These are phyloP conservation scores for Ceratobasidium sp. DNA, from an alignment of 1,284 basidiomycete species.

Conservation along the genomic window DNA sequence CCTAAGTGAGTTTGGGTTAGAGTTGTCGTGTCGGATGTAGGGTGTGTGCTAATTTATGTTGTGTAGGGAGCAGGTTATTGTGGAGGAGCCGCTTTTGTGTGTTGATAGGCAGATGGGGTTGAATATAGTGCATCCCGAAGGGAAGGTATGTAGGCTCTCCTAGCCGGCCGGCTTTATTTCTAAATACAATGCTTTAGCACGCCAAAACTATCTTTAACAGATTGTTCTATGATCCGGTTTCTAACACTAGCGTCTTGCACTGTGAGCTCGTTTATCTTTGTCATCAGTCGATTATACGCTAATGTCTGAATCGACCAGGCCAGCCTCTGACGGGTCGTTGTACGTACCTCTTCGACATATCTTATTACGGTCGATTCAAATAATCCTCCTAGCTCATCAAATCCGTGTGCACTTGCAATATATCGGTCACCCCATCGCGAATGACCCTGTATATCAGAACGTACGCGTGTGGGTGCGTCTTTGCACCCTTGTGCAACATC, in stretches of 20 bases:
- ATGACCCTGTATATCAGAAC: constrained; percentile 90
- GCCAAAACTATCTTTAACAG: constrained; percentile 93
- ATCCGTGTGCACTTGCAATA: constrained; percentile 97
- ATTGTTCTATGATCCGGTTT: constrained; percentile 85
- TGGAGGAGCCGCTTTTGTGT: constrained; percentile 90
- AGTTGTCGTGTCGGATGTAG: neutral
- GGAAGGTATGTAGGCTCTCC: constrained; percentile 72
- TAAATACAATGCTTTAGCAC: constrained; percentile 63
- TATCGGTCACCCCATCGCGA: constrained; percentile 93
- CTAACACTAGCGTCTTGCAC: constrained; percentile 89
- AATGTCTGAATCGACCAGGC: constrained; percentile 64
- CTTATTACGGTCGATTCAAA: neutral
- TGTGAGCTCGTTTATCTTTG: constrained; percentile 67
- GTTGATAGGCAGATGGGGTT: constrained; percentile 97
- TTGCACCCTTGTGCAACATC: constrained; percentile 2
- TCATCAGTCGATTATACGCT: neutral
- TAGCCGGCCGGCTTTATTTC: neutral
- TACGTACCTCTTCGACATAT: constrained; percentile 63
- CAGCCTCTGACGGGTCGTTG: constrained; percentile 89
- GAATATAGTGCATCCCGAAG: constrained; percentile 94
- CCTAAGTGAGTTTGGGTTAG: constrained; percentile 71
- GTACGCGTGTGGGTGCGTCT: constrained; percentile 81
- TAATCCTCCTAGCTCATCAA: constrained; percentile 81
- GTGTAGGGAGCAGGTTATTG: constrained; percentile 79
- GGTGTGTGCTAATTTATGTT: neutral